Base-by-base conservation (phyloP, 441 rosid species). In the Pelargonium fulgidum region DNA sequence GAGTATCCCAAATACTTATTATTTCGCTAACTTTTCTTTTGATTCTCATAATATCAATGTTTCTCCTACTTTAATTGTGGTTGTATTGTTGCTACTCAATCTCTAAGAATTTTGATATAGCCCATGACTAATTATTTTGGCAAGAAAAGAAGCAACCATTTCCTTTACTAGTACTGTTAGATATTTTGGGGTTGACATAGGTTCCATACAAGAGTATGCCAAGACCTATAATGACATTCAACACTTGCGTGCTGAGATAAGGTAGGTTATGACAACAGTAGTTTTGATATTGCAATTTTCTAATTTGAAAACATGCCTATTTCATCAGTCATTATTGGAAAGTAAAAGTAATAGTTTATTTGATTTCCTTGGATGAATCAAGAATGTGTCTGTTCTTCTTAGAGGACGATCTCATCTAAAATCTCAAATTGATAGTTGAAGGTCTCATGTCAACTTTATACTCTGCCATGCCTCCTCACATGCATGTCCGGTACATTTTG, bases 171-270 rank as follows among this genome's bases (percentile, higher is more conserved):
- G 22, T 70, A 47, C 73, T 79, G 33, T 41, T 77, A 93, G 99
- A 81, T 93, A 89, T 82, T 93, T 93, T 77, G 92, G 93, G 65
- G 95, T 93, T 63, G 97, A 93, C 81, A 91, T 93, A 65, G 70
- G 65, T 65, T 88, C 93, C 70, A 93, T 93, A 69, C 89, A 19
- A 76, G 90, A 85, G 45, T 83, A 91, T 87, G 89, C 93, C 3
- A 74, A 83, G 77, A 65, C 75, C 4, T 77, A 72, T 59, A 79
- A 74, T 66, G 84, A 88, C 72, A 88, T 89, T 81, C 76, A 91
- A 68, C 97, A 93, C 80, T 54, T 91, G 70, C 97, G 95, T 71
- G 93, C 96, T 64, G 80, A 80, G 83, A 89, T 93, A 81, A 89
- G 99, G 96, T 88, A 45, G 68, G 56, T 14, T 84, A 22, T n/a